phyloP scores from a whole-genome alignment of 2,329 filamentous ascomycete species.

The Didymella arachidicola region DNA sequence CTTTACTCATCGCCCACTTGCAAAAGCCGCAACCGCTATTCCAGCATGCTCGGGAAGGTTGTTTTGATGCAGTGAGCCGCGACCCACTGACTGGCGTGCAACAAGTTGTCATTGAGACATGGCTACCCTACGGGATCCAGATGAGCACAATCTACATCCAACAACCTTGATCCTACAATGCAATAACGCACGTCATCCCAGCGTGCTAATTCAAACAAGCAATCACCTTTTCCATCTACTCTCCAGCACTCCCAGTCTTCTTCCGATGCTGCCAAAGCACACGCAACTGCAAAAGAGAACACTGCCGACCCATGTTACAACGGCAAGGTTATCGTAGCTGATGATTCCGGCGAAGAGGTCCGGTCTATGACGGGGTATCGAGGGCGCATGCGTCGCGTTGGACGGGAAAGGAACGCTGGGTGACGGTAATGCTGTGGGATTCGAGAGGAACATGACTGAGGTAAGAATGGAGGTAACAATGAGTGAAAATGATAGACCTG shows the following conservation, averaged over 20 bases:
- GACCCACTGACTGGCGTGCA: not conserved
- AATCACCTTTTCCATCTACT: slow-evolving; percentile 25
- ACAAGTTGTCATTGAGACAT: not conserved
- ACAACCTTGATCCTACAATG: slow-evolving; percentile 1
- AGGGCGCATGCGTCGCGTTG: slow-evolving; percentile 31
- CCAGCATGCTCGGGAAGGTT: not conserved
- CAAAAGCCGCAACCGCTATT: not conserved
- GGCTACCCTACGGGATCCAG: slow-evolving; percentile 7
- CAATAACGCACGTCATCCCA: not conserved
- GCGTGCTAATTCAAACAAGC: not conserved
- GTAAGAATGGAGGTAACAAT: slow-evolving; percentile 78
- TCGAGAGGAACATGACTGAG: slow-evolving; percentile 73
- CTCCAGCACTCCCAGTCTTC: slow-evolving; percentile 67
- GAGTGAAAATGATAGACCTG: slow-evolving; percentile 82
- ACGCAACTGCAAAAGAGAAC: slow-evolving; percentile 94
- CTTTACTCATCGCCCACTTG: not conserved
- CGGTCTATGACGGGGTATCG: slow-evolving; percentile 6
- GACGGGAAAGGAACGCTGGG: slow-evolving; percentile 33
- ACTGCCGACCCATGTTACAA: slow-evolving; percentile 88
- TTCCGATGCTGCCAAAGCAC: slow-evolving; percentile 94
- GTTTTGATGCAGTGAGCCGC: not conserved
- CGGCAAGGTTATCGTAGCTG: slow-evolving; percentile 70
- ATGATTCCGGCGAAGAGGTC: slow-evolving; percentile 62
- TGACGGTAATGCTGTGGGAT: slow-evolving; percentile 77
- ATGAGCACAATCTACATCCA: not conserved